Percentiles rank a stretch among this genome's conserved stretches.
These are phyloP conservation scores for Parietaria judaica DNA, from an alignment of 306 rosid genomes.

Conservation along the genomic window DNA sequence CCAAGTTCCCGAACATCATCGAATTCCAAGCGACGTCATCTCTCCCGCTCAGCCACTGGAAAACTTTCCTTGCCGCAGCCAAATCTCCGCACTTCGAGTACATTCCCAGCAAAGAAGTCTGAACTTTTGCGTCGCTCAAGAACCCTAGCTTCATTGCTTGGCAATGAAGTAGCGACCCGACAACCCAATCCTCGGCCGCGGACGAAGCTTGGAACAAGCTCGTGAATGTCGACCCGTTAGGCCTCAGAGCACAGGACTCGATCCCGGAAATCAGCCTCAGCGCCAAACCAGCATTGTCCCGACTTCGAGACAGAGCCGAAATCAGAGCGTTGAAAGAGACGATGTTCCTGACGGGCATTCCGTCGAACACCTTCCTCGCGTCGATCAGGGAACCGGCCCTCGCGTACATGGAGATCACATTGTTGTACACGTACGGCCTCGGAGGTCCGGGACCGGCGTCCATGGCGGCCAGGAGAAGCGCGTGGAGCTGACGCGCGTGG, in stretches of 20 bases:
- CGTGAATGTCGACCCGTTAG: conserved; percentile 54
- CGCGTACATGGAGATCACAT: conserved; percentile 57
- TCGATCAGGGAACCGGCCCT: conserved; percentile 42
- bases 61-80: conserved; percentile 46
- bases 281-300: conserved; percentile 30
- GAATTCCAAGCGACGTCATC: conserved; percentile 79
- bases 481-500: conserved; percentile 72
- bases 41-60: conserved; percentile 38
- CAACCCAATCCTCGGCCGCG: conserved; percentile 36
- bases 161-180: conserved; percentile 57
- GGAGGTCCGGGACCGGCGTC: conserved; percentile 5
- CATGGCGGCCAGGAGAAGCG: conserved; percentile 45
- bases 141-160: conserved; percentile 61
- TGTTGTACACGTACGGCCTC: conserved; percentile 54
- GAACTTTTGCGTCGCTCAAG: conserved; percentile 46
- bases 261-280: conserved; percentile 34
- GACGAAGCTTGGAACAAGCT: conserved; percentile 65
- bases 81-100: conserved; percentile 57
- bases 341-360: conserved; percentile 61
- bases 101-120: conserved; percentile 66
- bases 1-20: conserved; percentile 52
- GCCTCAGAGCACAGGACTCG: conserved; percentile 35
- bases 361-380: conserved; percentile 57
- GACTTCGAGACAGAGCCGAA: conserved; percentile 50
- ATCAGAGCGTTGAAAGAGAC: conserved; percentile 72